Evolutionary conservation across 2,329 filamentous ascomycete genomes (phyloP).

Genomic region (Sporothrix luriei): DNA sequence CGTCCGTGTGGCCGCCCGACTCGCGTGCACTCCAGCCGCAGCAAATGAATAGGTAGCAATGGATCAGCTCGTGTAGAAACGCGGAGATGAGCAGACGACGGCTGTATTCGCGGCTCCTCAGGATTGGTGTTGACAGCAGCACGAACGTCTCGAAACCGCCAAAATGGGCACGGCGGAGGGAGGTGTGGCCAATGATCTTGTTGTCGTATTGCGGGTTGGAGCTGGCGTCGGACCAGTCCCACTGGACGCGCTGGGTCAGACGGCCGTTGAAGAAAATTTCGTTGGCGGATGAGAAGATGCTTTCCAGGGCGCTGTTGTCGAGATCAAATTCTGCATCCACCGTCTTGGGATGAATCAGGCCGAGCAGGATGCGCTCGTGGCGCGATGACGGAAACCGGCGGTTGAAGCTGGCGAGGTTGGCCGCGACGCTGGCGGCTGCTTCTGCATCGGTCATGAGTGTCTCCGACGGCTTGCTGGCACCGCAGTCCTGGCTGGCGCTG

Average conservation of each 20-base stretch:
- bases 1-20: slow-evolving; percentile 62
- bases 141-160: slow-evolving; percentile 65
- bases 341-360: slow-evolving; percentile 57
- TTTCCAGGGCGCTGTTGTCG: slow-evolving; percentile 59
- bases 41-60: slow-evolving; percentile 66
- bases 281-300: slow-evolving; percentile 63
- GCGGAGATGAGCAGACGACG: slow-evolving; percentile 64
- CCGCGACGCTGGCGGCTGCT: slow-evolving; percentile 54
- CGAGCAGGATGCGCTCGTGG: slow-evolving; percentile 60
- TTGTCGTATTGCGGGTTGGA: slow-evolving; percentile 54
- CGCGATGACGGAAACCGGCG: slow-evolving; percentile 54
- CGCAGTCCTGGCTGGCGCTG: slow-evolving; percentile 37
- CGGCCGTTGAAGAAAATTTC: slow-evolving; percentile 63
- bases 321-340: slow-evolving; percentile 54
- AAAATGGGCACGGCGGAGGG: slow-evolving; percentile 52
- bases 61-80: slow-evolving; percentile 68
- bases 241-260: slow-evolving; percentile 60
- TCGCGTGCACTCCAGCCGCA: slow-evolving; percentile 61
- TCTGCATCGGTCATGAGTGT: slow-evolving; percentile 50
- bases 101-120: slow-evolving; percentile 60
- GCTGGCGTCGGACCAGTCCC: slow-evolving; percentile 61
- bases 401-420: slow-evolving; percentile 51
- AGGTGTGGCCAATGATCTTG: slow-evolving; percentile 65
- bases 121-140: slow-evolving; percentile 61
- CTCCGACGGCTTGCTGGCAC: slow-evolving; percentile 40